Conservation (phyloP, 148 eudicot genomes). For the Cornus suecica region DNA sequence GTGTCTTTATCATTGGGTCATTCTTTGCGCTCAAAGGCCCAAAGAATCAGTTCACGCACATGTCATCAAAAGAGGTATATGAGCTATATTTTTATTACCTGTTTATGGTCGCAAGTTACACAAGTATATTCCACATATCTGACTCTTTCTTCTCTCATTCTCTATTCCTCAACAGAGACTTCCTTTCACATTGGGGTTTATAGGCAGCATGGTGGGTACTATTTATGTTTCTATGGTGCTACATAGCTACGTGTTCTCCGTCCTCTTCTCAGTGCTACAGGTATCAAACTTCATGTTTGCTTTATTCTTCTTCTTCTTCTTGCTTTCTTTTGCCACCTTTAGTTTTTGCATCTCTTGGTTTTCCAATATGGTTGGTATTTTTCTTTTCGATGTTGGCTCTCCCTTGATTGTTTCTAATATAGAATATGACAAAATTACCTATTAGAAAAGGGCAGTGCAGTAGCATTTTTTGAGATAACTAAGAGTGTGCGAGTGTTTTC, state of each 20-base stretch:
- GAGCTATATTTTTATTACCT: not conserved
- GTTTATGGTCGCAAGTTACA: not conserved
- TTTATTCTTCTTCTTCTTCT: not conserved
- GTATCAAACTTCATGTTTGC: conserved; percentile 33
- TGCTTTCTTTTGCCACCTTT: not conserved
- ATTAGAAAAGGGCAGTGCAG: too few species aligned
- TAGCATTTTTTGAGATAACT: too few species aligned
- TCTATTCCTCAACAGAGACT: conserved; percentile 64
- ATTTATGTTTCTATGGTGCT: conserved; percentile 98
- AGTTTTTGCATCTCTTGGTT: not conserved
- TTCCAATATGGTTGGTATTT: too few species aligned
- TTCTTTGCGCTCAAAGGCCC: conserved; percentile 92
- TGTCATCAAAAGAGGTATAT: conserved; percentile 85
- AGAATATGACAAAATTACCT: too few species aligned
- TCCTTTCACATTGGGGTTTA: conserved; percentile 90
- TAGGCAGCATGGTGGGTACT: conserved; percentile 87
- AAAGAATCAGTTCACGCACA: conserved; percentile 82
- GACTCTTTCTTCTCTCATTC: conserved; percentile 4
- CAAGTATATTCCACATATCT: not conserved
- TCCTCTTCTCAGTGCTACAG: conserved; percentile 88
- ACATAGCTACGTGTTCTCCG: conserved; percentile 91
- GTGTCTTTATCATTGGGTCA: conserved; percentile 84
- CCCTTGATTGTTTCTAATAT: too few species aligned
- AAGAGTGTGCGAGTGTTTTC: too few species aligned
- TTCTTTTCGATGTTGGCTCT: not conserved